Evolutionary conservation across 768 basidiomycete genomes (phyloP).

Genomic region (Glaciozyma antarctica): DNA sequence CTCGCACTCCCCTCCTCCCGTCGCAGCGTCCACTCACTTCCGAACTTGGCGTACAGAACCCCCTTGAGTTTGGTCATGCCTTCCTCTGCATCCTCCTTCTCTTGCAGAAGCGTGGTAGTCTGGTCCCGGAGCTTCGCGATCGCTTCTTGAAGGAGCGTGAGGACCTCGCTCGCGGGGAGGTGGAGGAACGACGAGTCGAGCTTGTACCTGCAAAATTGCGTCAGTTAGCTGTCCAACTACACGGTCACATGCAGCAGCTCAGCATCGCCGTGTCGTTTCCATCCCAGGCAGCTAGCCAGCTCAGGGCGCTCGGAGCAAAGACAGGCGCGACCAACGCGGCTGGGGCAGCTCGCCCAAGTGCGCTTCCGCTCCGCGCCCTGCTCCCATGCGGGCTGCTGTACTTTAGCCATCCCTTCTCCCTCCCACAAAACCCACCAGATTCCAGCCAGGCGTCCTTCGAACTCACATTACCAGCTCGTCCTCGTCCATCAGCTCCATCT

Average conservation of each 20-base stretch:
- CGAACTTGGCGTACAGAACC: slow-evolving; percentile 29
- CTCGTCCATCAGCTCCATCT: slow-evolving; percentile 41
- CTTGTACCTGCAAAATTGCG: slow-evolving; percentile 38
- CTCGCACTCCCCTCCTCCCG: too few species aligned
- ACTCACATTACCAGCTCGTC: slow-evolving; percentile 37
- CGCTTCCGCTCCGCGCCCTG: too few species aligned
- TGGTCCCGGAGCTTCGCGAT: slow-evolving; percentile 8
- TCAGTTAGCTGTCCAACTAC: not conserved
- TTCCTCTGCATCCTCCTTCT: slow-evolving; percentile 9
- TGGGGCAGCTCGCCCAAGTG: too few species aligned
- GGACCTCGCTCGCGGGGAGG: slow-evolving; percentile 37
- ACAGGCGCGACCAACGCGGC: too few species aligned
- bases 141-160: slow-evolving; percentile 10
- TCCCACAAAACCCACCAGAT: too few species aligned
- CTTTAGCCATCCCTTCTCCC: too few species aligned
- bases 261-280: too few species aligned
- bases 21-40: slow-evolving; percentile 15
- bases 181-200: slow-evolving; percentile 42
- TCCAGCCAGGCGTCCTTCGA: too few species aligned
- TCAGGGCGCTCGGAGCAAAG: too few species aligned
- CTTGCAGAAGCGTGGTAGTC: slow-evolving; percentile 11
- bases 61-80: slow-evolving; percentile 25
- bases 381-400: too few species aligned
- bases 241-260: too few species aligned
- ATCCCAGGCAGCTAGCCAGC: too few species aligned